Conservation (phyloP, 805 yeast genomes). For the Myxozyma lipomycoides region DNA sequence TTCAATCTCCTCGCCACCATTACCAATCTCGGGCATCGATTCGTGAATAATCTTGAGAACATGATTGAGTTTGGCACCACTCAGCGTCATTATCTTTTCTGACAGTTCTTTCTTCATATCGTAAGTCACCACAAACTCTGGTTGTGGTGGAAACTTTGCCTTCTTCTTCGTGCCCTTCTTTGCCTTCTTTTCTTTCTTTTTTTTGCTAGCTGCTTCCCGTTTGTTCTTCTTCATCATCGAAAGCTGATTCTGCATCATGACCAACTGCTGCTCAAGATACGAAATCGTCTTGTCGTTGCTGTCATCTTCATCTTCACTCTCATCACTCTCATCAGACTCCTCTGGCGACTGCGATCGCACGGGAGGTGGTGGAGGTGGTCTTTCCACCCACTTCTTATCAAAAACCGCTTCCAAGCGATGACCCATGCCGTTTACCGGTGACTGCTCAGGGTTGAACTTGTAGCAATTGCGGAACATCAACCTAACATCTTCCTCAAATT, state of each 20-base stretch:
- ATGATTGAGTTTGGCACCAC: constrained; percentile 76
- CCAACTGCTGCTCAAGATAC: constrained; percentile 80
- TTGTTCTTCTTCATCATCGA: constrained; percentile 77
- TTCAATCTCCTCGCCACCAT: constrained; percentile 76
- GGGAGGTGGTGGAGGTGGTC: constrained; percentile 48
- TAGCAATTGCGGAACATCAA: constrained; percentile 87
- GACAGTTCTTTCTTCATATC: constrained; percentile 95
- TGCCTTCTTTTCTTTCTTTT: constrained; percentile 53
- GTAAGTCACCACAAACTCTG: constrained; percentile 61
- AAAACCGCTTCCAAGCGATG: constrained; percentile 83
- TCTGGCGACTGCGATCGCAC: constrained; percentile 42
- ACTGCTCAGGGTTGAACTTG: constrained; percentile 91
- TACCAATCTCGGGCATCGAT: constrained; percentile 57
- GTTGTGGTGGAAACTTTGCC: constrained; percentile 31
- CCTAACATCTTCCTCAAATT: constrained; percentile 77
- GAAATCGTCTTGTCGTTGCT: constrained; percentile 87
- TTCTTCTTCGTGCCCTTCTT: constrained; percentile 34
- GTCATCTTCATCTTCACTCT: constrained; percentile 55
- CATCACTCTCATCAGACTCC: constrained; percentile 48
- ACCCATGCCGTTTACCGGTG: constrained; percentile 94
- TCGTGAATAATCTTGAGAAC: constrained; percentile 83
- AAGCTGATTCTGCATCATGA: constrained; percentile 79
- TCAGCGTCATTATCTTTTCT: constrained; percentile 71
- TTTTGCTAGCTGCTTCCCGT: constrained; percentile 49
- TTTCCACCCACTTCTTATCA: constrained; percentile 81